Base-by-base conservation (phyloP, 2,329 filamentous ascomycete genomes). In the Aspergillus ibericus region DNA sequence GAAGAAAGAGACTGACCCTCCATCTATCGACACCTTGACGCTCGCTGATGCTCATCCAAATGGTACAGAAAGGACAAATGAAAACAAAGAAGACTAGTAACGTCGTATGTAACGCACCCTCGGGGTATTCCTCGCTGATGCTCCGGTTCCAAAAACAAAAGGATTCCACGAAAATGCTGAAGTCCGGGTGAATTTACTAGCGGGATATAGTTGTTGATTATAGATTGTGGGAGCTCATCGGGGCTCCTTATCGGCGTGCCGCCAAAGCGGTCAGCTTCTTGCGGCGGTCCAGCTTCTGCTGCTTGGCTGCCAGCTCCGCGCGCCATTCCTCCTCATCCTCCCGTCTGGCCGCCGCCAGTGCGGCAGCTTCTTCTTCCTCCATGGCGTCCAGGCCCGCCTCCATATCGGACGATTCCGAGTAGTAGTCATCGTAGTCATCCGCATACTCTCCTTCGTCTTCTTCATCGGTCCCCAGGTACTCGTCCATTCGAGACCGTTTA, bases 331-430 rank as follows among this genome's bases (percentile, higher is more conserved):
- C 71, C 62, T 80, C 79, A 58, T 82, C 80, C 62, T 82, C 80
- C 56, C 67, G 69, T 53, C 71, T 75, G 6, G 80, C 80, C 40
- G 63, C 66, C 55, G 69, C 73, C 34, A 79, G 63, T 7, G 80
- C 79, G 13, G 61, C 59, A 20, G 67, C 70, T 64, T 82, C 80
- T 66, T 82, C 80, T 25, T 72, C 61, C 55, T 79, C 78, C 50
- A 82, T 66, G 59, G 81, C 79, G 52, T 74, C 70, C 18, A 77
- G 69, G 20, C 78, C 80, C 51, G 78, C 80, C 67, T 82, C 80
- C 80, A 82, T 82, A 59, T 80, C 80, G n/a, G 78, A 80, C 7
- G 77, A 80, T 36, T 79, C 78, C 1, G 77, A 80, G 51, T 75
- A 78, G 59, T 76, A 75, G 60, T 78, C 76, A 12, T 78, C 73